A percentile compares a stretch with the other conserved stretches of the same genome.
Evolutionary conservation across 768 basidiomycete species (phyloP).

Genomic region (Boletus huronensis): DNA sequence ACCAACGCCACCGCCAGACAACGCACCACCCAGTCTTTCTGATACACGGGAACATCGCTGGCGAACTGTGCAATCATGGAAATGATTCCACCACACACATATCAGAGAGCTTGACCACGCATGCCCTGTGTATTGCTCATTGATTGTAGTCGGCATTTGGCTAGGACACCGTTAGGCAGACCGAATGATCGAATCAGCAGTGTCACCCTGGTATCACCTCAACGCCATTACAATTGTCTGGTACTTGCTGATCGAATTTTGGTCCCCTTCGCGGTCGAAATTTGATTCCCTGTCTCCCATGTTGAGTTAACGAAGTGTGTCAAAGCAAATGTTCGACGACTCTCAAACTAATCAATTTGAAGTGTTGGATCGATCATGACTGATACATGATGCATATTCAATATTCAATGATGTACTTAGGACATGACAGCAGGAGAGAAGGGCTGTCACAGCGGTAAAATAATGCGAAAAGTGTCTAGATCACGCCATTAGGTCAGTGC

Average conservation of each 20-base stretch:
- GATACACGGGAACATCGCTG: constrained; percentile 34
- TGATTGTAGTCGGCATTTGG: not conserved
- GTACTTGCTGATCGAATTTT: no score
- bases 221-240: not conserved
- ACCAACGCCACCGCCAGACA: constrained; percentile 43
- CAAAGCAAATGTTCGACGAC: not conserved
- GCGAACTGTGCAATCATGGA: constrained; percentile 39
- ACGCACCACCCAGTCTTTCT: constrained; percentile 2
- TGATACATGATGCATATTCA: not conserved
- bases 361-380: not conserved
- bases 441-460: not conserved
- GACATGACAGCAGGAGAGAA: not conserved
- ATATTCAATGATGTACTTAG: not conserved
- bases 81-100: constrained; percentile 11
- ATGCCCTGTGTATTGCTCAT: constrained; percentile 8
- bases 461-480: not conserved
- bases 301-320: not conserved
- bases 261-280: not conserved
- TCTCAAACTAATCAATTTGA: not conserved
- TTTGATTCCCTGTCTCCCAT: not conserved
- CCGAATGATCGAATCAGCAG: not conserved
- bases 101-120: not conserved
- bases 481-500: not conserved
- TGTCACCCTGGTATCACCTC: not conserved
- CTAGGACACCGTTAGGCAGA: not conserved